Base-by-base conservation (phyloP, 176 grass and related monocot genomes). In the Rhynchospora breviuscula region DNA sequence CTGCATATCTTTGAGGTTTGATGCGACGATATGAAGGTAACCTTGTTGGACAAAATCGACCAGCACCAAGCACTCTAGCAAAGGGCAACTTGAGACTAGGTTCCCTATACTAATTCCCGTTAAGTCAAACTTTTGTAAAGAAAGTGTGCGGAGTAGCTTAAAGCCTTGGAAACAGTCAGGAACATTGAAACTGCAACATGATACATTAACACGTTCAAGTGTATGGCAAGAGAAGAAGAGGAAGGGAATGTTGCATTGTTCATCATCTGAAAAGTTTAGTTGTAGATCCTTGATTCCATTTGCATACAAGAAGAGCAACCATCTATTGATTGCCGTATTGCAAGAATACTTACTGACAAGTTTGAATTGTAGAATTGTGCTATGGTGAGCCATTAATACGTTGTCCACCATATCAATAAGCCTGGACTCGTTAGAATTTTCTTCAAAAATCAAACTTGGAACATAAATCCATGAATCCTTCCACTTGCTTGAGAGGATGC, bases 231-330 rank as follows among this genome's bases (percentile, higher is more conserved):
- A 86, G 64, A 90, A 81, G 23, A 90, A 85, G 78, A 79, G 10
- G 79, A 47, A 85, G 40, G 85, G 85, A 10, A 92, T 81, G 17
- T 83, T 84, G 59, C 85, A 84, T 15, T 13, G 18, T 7, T 5
- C 12, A 11, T 2, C 10, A 49, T 8, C 59, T 5, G 8, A 8
- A 61, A 59, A 72, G 5, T 53, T 35, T 45, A 87, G 23, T 43
- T 73, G 51, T 12, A 90, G 54, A 56, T 85, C 62, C 33, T 82
- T 80, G 59, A 87, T 70, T 72, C 33, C 70, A 72, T 93, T 93
- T 90, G 84, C 90, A 45, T 86, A 90, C 84, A 93, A 67, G 17
- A 86, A 59, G 77, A 69, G 52, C 40, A 89, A 85, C 84, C 91
- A 89, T 18, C 86, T 67, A 23, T 69, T 31, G 26, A 90, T 78